Evolutionary conservation across 306 rosid genomes (phyloP), one percentile per base, ranked within the genome.

Genomic region (Citrullus mucosospermus): DNA sequence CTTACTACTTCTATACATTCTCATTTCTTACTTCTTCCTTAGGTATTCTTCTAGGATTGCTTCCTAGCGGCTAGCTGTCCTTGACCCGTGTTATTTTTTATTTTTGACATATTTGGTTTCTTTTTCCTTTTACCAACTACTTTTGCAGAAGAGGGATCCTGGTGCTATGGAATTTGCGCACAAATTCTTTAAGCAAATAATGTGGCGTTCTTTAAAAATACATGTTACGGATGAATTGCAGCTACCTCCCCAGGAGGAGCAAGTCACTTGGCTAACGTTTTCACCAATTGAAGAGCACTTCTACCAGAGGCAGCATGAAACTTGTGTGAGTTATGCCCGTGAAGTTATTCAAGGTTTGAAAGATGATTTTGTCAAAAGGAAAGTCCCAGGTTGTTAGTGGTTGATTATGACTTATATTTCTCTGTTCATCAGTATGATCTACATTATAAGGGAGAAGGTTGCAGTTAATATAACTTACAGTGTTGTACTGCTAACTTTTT

Each of bases 241-340:
- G 81, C 96, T 92, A 86, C 98, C 96, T 36, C 89, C 97, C 39
- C 98, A 95, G 87, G 96, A 91, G 83, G 97, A 91, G 70, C 90
- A 92, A 80, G 83, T 91, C 70, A 85, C 97, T 80, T 95, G 93
- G 97, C 97, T 95, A 80, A 81, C 88, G 59, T 88, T 92, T 83
- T 95, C 98, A 75, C 90, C 97, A 57, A 81, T 91, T 80, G 98
- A 92, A 88, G 97, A 92, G 84, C 90, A 95, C 88, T 95, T 92
- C 80, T 95, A 91, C 88, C 96, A 90, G 89, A 89, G 97, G 90
- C 98, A 91, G 88, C 98, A 92, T 65, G 97, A 95, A 87, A 87
- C 86, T 18, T 95, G 97, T 92, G 93, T 87, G 76, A 84, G 81
- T 79, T 89, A 87, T 87, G 95, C 97, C 76, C 92, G 85, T 80